A percentile compares a stretch with the other conserved stretches of the same genome.
phyloP scores from a whole-genome alignment of 2,329 filamentous ascomycete genomes.

The Penicillium expansum region DNA sequence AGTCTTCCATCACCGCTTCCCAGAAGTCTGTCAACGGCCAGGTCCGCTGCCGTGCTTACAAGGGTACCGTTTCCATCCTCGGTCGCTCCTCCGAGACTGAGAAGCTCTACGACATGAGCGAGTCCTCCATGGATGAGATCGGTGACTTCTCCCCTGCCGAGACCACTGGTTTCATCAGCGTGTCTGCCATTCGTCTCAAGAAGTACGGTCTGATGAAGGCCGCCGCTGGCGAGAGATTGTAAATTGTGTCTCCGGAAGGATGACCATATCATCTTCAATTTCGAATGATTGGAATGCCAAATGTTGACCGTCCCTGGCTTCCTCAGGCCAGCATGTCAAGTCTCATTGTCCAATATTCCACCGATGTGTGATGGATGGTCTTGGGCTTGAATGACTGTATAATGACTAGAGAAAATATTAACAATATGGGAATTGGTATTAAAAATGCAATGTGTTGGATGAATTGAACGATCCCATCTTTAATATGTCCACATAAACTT shows the following conservation, averaged over 20 bases:
- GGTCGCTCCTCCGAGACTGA: slow-evolving; percentile 60
- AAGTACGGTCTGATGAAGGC: slow-evolving; percentile 46
- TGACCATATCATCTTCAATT: slow-evolving; percentile 6
- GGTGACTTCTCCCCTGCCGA: slow-evolving; percentile 65
- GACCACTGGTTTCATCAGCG: slow-evolving; percentile 61
- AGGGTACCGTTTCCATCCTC: slow-evolving; percentile 58
- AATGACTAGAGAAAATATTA: slow-evolving; percentile 24
- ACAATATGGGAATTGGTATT: slow-evolving; percentile 9
- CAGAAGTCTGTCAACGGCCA: slow-evolving; percentile 55
- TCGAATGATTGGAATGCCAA: slow-evolving; percentile 12
- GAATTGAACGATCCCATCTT: not conserved
- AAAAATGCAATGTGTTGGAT: slow-evolving; percentile 5
- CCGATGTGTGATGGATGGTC: slow-evolving; percentile 13
- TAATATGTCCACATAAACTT: not conserved
- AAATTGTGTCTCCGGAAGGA: slow-evolving; percentile 11
- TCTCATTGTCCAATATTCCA: slow-evolving; percentile 8
- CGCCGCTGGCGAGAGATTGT: slow-evolving; percentile 35
- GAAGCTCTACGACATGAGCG: slow-evolving; percentile 66
- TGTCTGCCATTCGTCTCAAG: slow-evolving; percentile 38
- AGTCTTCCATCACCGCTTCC: slow-evolving; percentile 40
- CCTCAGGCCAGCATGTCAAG: slow-evolving; percentile 5
- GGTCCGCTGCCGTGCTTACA: slow-evolving; percentile 64
- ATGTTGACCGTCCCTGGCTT: slow-evolving; percentile 27
- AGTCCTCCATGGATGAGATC: slow-evolving; percentile 68
- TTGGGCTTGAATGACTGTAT: slow-evolving; percentile 26